Percentiles rank a stretch among this genome's conserved stretches.
These are phyloP conservation scores for Pelagophyceae sp. DNA, from an alignment of 352 stramenopile species.

Conservation along the genomic window DNA sequence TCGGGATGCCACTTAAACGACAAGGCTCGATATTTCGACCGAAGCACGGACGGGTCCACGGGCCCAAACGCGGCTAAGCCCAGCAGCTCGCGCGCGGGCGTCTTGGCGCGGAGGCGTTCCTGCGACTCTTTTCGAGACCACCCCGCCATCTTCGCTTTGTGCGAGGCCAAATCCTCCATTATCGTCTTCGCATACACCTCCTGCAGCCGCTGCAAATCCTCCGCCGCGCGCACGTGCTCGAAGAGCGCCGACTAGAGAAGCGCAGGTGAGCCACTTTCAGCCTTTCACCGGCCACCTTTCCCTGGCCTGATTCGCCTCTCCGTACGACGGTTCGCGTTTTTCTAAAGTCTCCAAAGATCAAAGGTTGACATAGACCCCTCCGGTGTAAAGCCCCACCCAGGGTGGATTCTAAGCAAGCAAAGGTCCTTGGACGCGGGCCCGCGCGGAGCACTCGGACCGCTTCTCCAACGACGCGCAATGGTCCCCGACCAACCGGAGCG, in stretches of 20 bases:
- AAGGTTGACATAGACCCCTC: no score
- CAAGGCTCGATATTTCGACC: not conserved
- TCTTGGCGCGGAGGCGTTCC: not conserved
- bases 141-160: not conserved
- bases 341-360: no score
- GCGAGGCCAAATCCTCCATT: not conserved
- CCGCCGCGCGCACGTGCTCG: not conserved
- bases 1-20: slow-evolving; percentile 3
- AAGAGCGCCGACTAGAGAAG: no score
- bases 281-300: no score
- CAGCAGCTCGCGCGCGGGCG: not conserved
- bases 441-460: not conserved
- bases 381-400: no score
- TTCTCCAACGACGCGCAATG: not conserved
- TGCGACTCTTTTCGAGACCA: not conserved
- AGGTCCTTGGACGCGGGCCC: no score
- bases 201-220: not conserved
- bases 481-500: not conserved
- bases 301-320: no score
- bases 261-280: no score
- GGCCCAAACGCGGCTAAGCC: not conserved
- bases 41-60: not conserved
- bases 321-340: no score
- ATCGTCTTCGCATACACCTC: not conserved
- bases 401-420: no score